Evolutionary conservation across 2,329 filamentous ascomycete genomes (phyloP), one percentile per base, ranked within the genome.

Genomic region (Fusarium coicis): DNA sequence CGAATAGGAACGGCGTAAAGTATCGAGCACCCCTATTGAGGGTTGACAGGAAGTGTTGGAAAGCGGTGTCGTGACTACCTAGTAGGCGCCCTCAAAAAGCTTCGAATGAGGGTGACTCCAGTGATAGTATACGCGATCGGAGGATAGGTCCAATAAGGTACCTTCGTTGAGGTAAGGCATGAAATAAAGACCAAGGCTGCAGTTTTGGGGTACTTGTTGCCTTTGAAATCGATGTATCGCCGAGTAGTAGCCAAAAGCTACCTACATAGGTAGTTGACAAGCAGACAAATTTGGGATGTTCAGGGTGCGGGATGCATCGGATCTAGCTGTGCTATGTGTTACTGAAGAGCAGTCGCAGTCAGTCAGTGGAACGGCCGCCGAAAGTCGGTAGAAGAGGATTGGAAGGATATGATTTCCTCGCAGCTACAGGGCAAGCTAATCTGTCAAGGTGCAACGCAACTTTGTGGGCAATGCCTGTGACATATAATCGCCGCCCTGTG

Each of bases 391-490:
- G 50, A 64, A 40, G 30, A 32, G 52, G 16, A 47, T 23, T 21
- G 26, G 39, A 40, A 56, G 37, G 34, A 65, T 37, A 54, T 55
- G 47, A 60, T 40, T 36, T 42, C 50, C 72, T 74, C 72, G 72
- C 68, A 74, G 72, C 72, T 70, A 73, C 72, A 74, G 72, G 67
- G 67, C 71, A 46, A 72, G 67, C 52, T 68, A 56, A 49, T 63
- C 46, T 61, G 65, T 54, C 54, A 56, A 52, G 47, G 49, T 49
- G 50, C 67, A 50, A 53, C 40, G 64, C 64, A 57, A 46, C 39
- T 57, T 54, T 43, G 42, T 63, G 64, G 60, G 39, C 57, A 66
- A 69, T 55, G 57, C 54, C 55, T 72, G 63, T 44, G 58, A 67
- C 56, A 63, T 63, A 57, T 53, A 74, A 74, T 36, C 39, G 60